Conservation (phyloP, 2,329 filamentous ascomycete species). For the Fusarium sarcochroum region DNA sequence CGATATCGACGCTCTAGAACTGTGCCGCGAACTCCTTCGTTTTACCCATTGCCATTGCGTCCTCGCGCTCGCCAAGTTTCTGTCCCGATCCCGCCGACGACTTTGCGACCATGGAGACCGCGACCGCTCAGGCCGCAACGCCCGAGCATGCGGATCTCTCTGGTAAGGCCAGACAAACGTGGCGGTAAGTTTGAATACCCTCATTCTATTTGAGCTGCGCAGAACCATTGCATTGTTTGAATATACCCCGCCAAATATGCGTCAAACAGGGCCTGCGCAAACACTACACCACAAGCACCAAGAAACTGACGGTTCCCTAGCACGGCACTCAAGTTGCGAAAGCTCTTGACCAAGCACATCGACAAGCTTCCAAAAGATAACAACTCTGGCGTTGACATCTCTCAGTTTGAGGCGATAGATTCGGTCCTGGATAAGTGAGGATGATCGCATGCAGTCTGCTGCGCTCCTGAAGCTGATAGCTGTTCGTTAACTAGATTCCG, state of each 20-base stretch:
- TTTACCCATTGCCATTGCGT: slow-evolving; percentile 26
- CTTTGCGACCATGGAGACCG: slow-evolving; percentile 44
- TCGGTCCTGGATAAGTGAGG: slow-evolving; percentile 59
- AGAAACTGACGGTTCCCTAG: slow-evolving; percentile 51
- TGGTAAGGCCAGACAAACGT: slow-evolving; percentile 54
- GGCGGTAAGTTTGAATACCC: slow-evolving; percentile 55
- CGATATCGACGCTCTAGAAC: slow-evolving; percentile 42
- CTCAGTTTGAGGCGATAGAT: slow-evolving; percentile 61
- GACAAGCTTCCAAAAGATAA: slow-evolving; percentile 58
- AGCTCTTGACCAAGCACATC: slow-evolving; percentile 59
- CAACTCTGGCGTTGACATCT: slow-evolving; percentile 55
- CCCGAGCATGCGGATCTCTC: slow-evolving; percentile 42
- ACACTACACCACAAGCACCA: slow-evolving; percentile 31
- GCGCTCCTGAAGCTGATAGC: slow-evolving; percentile 27
- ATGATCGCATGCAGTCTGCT: slow-evolving; percentile 20
- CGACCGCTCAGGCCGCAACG: slow-evolving; percentile 24
- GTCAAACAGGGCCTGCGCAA: slow-evolving; percentile 23
- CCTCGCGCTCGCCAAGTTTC: slow-evolving; percentile 28
- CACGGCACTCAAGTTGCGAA: slow-evolving; percentile 60
- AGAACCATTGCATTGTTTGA: slow-evolving; percentile 8
- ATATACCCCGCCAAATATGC: slow-evolving; percentile 16
- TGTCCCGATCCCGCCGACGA: slow-evolving; percentile 20
- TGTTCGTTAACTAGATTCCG: slow-evolving; percentile 69
- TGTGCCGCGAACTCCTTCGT: slow-evolving; percentile 33
- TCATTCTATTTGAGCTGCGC: not conserved